Evolutionary conservation across 192 early-diverging fungal genomes (phyloP), one percentile per base, ranked within the genome.

Genomic region (Jimgerdemannia lactiflua): DNA sequence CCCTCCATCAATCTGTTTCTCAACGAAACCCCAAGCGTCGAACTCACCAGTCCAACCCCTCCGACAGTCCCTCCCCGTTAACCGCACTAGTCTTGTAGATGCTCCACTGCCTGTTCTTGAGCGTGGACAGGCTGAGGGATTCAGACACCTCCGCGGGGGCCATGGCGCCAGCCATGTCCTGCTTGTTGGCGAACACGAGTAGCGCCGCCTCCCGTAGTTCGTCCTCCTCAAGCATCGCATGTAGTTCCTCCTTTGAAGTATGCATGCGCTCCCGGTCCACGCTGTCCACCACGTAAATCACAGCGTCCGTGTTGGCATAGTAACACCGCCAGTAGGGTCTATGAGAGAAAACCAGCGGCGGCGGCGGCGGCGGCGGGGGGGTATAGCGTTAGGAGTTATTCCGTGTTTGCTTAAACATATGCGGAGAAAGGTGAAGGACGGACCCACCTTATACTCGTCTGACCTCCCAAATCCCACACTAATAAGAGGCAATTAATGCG

Each of bases 291-390:
- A 99, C 97, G 79, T 98, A 99, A 74, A 99, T 98, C 43, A 99
- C 92, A 17, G 97, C 96, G 80, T 98, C 96, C n/a, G 97, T 98
- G 86, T 98, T 98, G 75, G 94, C 92, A 80, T 98, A 99, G 87
- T 99, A 99, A 89, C 96, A 98, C 80, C 98, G 89, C 98, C 98
- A 99, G 83, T 98, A 98, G 4, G 98, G 98, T 66, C 87, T 85
- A 59, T 7, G 4, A n/a, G 29, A 29, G 29, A 29, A 29, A 29
- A 29, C 29, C 29, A 1, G 29, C 29, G 1, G 29, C 29, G 29
- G 29, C 29, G 29, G 29, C 0, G 29, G 29, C 0, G 29, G 29
- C 0, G 29, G 29, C 0, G 29, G 29, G 29, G 29, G 29, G 29
- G 29, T 29, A 29, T 29, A 1, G 29, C 29, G 29, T 29, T 29